Base-by-base conservation (phyloP, 1,284 basidiomycete genomes). In the Wolfiporia cocos region DNA sequence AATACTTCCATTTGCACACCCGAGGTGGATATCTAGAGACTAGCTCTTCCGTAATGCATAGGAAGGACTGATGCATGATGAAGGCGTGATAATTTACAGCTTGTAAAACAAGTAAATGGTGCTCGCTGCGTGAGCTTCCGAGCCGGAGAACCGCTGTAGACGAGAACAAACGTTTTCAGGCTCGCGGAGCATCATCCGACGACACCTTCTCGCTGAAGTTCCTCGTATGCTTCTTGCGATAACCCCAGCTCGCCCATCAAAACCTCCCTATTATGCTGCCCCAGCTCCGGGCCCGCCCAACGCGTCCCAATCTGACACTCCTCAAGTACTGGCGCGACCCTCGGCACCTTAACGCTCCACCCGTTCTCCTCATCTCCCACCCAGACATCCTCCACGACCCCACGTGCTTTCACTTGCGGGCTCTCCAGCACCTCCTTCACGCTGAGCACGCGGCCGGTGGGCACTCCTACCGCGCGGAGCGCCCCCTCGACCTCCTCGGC, bases 231-330 rank as follows among this genome's bases (percentile, higher is more conserved):
- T 4, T 65, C 61, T 15, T 57, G 50, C 9, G 61, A 61, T 30
- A 83, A 48, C 1, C 72, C 74, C 38, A 85, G 58, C 36, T 78
- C 69, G 1, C 61, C 61, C 40, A 53, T 62, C 39, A 85, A 56
- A 19, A 85, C 72, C 46, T 80, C 72, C 24, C 73, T 67, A 4
- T 80, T 85, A 55, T 85, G 81, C 41, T 68, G 58, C 6, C 81
- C 82, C 22, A 85, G 61, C 47, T 81, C 70, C 3, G 81, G 81
- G 1, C 81, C 81, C 23, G 79, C 81, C 81, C 81, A 85, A 43
- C 67, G 69, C 3, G 80, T 80, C 50, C 65, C 64, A 6, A 69
- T 58, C 38, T 78, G 68, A 34, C 72, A 73, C 12, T 75, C 76
- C 42, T 81, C 73, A 37, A 85, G 53, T 30, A 76, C 57, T 5